phyloP scores from a whole-genome alignment of 1,284 basidiomycete species.

The Anthracocystis walkeri region DNA sequence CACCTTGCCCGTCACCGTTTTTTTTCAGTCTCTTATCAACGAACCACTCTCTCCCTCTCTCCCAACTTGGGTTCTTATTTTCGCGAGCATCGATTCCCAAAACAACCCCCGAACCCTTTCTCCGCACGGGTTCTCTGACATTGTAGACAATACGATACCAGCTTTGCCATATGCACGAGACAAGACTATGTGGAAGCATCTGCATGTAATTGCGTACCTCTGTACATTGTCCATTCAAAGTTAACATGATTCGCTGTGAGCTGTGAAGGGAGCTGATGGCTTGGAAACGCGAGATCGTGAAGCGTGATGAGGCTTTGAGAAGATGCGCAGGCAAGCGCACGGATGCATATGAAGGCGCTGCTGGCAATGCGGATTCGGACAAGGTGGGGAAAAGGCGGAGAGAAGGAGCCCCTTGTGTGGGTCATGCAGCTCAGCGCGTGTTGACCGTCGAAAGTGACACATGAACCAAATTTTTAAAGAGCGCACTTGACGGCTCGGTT shows the following conservation, averaged over 20 bases:
- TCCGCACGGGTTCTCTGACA: conserved; percentile 43
- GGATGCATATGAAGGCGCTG: too few relatives aligned
- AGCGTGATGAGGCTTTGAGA: too few relatives aligned
- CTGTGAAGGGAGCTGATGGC: not conserved
- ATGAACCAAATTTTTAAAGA: not conserved
- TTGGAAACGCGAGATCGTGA: not conserved
- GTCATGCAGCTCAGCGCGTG: not conserved
- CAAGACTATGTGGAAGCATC: conserved; percentile 20
- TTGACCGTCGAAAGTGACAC: not conserved
- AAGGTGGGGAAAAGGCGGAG: not conserved
- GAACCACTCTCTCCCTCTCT: conserved; percentile 1
- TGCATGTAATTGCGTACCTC: conserved; percentile 11
- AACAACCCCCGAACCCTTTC: conserved; percentile 12
- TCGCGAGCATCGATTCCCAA: conserved; percentile 21
- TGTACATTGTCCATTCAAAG: conserved; percentile 4
- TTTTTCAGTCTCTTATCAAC: not conserved
- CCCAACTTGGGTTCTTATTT: conserved; percentile 9
- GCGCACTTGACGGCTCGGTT: not conserved
- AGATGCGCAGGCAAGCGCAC: too few relatives aligned
- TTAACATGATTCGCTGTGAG: not conserved
- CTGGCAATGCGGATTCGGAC: not conserved
- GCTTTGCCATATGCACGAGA: conserved; percentile 49
- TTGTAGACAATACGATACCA: conserved; percentile 53
- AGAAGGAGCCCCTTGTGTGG: not conserved
- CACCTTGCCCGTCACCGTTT: not conserved